Conservation (phyloP, 2,329 filamentous ascomycete genomes). For the Trichophyton equinum region DNA sequence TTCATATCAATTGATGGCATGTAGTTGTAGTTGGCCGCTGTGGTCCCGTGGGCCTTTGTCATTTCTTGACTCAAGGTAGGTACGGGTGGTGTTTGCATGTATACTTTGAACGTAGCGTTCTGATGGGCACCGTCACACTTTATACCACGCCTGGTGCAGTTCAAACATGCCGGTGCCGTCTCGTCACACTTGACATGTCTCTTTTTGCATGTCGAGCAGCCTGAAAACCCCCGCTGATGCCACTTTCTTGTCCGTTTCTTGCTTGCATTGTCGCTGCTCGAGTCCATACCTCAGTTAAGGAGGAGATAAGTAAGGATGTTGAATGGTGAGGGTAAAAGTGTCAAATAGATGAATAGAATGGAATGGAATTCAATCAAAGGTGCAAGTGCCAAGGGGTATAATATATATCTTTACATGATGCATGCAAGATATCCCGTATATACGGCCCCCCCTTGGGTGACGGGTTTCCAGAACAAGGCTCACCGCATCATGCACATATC, state of each 20-base stretch:
- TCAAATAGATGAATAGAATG: not conserved
- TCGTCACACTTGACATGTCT: slow-evolving; percentile 31
- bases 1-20: not conserved
- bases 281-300: not conserved
- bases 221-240: slow-evolving; percentile 33
- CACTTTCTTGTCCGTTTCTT: slow-evolving; percentile 27
- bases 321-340: not conserved
- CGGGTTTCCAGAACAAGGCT: not conserved
- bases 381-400: too few relatives aligned
- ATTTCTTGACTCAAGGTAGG: not conserved
- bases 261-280: slow-evolving; percentile 11
- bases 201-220: slow-evolving; percentile 30
- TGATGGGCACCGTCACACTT: slow-evolving; percentile 26
- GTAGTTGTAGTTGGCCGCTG: not conserved
- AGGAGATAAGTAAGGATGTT: not conserved
- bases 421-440: too few relatives aligned
- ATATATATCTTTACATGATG: not conserved
- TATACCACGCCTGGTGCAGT: slow-evolving; percentile 25
- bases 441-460: not conserved
- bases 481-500: not conserved
- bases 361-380: too few relatives aligned
- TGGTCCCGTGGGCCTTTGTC: not conserved
- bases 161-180: slow-evolving; percentile 26
- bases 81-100: slow-evolving; percentile 17
- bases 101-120: slow-evolving; percentile 29